Conservation (phyloP, 805 yeast genomes). For the Brettanomyces bruxellensis region DNA sequence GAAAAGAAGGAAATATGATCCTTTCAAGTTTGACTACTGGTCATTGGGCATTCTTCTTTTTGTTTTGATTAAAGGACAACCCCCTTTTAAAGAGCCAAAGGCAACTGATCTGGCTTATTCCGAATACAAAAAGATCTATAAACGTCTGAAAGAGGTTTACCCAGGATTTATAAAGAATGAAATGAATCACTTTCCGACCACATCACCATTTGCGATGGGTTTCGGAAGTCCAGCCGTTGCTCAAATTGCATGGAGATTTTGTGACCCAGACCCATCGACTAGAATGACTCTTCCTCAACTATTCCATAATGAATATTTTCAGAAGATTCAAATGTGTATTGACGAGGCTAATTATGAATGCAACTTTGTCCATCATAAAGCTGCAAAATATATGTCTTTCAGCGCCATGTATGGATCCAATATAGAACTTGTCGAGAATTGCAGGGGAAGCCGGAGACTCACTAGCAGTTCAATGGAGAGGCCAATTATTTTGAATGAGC, state of each 20-base stretch:
- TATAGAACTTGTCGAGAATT: constrained; percentile 3
- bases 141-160: constrained; percentile 30
- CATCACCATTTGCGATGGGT: constrained; percentile 23
- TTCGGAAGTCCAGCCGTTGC: constrained; percentile 13
- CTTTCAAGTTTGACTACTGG: constrained; percentile 65
- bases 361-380: constrained; percentile 14
- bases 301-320: constrained; percentile 59
- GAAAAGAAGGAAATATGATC: constrained; percentile 32
- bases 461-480: background rate
- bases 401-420: constrained; percentile 2
- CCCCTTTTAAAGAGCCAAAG: constrained; percentile 51
- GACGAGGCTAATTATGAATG: constrained; percentile 30
- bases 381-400: constrained; percentile 4
- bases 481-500: too few relatives aligned
- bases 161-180: constrained; percentile 41
- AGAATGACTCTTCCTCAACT: constrained; percentile 48
- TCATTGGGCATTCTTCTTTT: constrained; percentile 62
- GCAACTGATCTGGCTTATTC: constrained; percentile 40
- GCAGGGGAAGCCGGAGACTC: background rate
- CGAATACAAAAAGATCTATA: constrained; percentile 37
- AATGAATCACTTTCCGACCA: constrained; percentile 41
- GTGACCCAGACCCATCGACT: constrained; percentile 49
- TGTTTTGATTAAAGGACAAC: constrained; percentile 45
- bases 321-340: constrained; percentile 47
- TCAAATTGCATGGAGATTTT: constrained; percentile 50